phyloP scores from a whole-genome alignment of 202 grass and related monocot species.

The Schoenoplectus tabernaemontani region DNA sequence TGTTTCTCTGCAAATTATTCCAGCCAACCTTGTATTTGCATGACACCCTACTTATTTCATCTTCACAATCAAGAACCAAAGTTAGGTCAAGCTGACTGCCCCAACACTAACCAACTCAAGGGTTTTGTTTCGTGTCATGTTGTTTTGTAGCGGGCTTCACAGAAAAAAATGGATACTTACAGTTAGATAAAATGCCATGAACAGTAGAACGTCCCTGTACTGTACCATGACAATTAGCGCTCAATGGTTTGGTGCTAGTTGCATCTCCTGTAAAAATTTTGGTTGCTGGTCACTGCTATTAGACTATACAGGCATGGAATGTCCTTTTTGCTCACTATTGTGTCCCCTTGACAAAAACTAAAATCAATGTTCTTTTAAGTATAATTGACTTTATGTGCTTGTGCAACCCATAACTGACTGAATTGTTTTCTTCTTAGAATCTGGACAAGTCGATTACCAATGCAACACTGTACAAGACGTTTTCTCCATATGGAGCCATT shows the following conservation, averaged over 20 bases:
- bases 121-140: neutral
- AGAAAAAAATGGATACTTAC: neutral
- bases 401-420: neutral
- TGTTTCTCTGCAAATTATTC: neutral
- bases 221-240: neutral
- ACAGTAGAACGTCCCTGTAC: neutral
- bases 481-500: constrained; percentile 77
- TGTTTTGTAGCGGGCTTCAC: neutral
- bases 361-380: neutral
- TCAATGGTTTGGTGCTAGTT: neutral
- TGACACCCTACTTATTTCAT: too few relatives aligned
- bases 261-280: neutral
- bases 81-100: neutral
- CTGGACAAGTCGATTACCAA: constrained; percentile 88
- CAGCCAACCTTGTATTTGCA: neutral
- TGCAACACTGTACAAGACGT: constrained; percentile 67
- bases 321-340: neutral
- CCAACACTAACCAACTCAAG: too few relatives aligned
- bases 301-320: neutral
- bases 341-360: neutral
- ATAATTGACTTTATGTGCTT: neutral
- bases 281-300: neutral
- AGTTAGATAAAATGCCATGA: neutral
- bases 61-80: neutral
- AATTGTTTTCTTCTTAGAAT: constrained; percentile 49